These are phyloP conservation scores for Ilyonectria destructans DNA, from an alignment of 2,329 filamentous ascomycete species.

Conservation along the genomic window DNA sequence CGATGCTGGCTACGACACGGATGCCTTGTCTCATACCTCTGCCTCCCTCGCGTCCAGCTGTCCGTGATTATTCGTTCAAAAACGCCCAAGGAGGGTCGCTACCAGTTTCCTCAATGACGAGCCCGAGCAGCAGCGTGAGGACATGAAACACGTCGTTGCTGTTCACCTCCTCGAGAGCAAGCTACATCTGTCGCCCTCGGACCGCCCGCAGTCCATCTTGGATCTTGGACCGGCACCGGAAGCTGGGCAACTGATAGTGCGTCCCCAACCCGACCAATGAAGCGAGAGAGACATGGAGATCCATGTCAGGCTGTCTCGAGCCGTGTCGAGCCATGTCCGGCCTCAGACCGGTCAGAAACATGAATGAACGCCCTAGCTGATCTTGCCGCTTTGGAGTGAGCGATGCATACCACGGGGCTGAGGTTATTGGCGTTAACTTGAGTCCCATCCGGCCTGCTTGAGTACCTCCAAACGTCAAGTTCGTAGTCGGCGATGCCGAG, in stretches of 20 bases:
- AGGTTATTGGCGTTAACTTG: conserved; percentile 57
- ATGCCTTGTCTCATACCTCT: neutral
- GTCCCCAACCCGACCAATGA: conserved; percentile 25
- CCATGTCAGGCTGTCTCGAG: no score
- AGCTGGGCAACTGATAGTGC: conserved; percentile 63
- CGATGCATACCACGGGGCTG: conserved; percentile 53
- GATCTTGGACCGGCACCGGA: conserved; percentile 56
- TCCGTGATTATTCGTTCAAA: conserved; percentile 57
- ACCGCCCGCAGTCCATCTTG: conserved; percentile 53
- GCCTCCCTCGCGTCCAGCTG: conserved; percentile 36
- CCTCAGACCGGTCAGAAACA: neutral
- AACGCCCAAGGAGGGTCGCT: conserved; percentile 56
- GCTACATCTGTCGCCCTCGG: conserved; percentile 61
- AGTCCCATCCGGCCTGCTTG: conserved; percentile 56
- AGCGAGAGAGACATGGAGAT: neutral
- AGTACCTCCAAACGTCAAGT: conserved; percentile 57
- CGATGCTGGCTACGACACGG: neutral
- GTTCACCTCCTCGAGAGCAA: conserved; percentile 53
- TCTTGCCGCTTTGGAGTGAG: conserved; percentile 42
- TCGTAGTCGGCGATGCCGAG: conserved; percentile 54
- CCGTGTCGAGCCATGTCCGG: neutral
- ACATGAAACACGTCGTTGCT: conserved; percentile 57
- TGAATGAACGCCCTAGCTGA: conserved; percentile 9
- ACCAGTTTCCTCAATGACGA: conserved; percentile 59
- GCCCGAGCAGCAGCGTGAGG: conserved; percentile 59